phyloP scores from a whole-genome alignment of 164 flowering plant species.

The Vitis rupestris region DNA sequence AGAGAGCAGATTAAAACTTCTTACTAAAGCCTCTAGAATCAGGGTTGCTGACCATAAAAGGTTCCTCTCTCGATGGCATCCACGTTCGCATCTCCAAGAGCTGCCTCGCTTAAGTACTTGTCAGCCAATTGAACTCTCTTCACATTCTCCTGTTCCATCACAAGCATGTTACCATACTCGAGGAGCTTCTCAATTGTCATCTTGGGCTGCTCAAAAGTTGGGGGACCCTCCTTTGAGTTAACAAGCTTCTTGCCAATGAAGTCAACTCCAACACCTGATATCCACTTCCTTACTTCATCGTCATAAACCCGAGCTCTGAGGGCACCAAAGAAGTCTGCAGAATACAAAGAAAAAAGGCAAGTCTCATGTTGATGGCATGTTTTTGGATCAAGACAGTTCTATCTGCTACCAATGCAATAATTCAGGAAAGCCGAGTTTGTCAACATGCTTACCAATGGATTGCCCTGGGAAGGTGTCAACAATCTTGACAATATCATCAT shows the following conservation, averaged over 20 bases:
- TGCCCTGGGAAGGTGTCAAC: constrained; percentile 51
- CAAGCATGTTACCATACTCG: constrained; percentile 50
- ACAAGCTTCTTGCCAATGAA: constrained; percentile 46
- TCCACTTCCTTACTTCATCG: constrained; percentile 56
- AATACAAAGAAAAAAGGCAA: neutral
- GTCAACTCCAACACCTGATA: constrained; percentile 37
- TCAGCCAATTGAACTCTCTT: constrained; percentile 62
- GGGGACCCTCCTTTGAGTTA: constrained; percentile 57
- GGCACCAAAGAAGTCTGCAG: constrained; percentile 53
- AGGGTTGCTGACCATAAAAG: constrained; percentile 2
- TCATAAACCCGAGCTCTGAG: constrained; percentile 52
- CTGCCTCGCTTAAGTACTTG: constrained; percentile 36
- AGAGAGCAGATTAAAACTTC: constrained; percentile 5
- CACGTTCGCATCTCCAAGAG: constrained; percentile 45
- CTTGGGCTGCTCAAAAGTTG: constrained; percentile 47
- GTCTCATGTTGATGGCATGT: neutral
- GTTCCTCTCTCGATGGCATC: constrained; percentile 4
- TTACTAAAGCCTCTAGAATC: constrained; percentile 13
- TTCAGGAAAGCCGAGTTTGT: too few relatives aligned
- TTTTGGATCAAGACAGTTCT: neutral
- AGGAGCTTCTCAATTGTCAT: constrained; percentile 51
- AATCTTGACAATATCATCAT: constrained; percentile 30
- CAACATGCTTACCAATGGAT: constrained; percentile 32
- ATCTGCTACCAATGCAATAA: too few relatives aligned
- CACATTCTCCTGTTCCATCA: constrained; percentile 52